phyloP scores from a whole-genome alignment of 139 green algal species.

The Chlamydomonas sp. region DNA sequence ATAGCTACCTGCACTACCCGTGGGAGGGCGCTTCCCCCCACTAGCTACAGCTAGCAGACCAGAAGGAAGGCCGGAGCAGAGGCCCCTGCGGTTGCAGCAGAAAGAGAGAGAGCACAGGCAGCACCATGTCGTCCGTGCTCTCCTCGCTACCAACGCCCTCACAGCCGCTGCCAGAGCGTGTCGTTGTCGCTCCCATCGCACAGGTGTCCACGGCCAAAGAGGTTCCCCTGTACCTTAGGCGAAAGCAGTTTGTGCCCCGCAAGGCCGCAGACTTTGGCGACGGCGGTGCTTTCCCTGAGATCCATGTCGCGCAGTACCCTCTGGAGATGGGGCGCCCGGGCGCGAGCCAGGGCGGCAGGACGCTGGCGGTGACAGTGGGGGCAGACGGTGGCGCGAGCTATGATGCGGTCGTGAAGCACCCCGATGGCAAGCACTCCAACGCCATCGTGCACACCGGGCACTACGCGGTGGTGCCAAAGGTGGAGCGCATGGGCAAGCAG shows the following conservation, averaged over 20 bases:
- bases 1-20: neutral
- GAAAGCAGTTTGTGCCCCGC: slow-evolving; percentile 67
- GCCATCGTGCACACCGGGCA: slow-evolving; percentile 68
- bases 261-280: slow-evolving; percentile 77
- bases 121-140: neutral
- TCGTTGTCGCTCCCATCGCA: neutral
- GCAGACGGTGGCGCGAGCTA: slow-evolving; percentile 75
- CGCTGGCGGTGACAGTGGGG: slow-evolving; percentile 72
- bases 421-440: slow-evolving; percentile 53
- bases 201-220: neutral
- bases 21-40: neutral
- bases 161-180: neutral
- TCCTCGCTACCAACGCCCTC: neutral
- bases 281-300: slow-evolving; percentile 85
- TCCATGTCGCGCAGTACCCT: slow-evolving; percentile 87
- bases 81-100: neutral
- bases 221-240: slow-evolving; percentile 60
- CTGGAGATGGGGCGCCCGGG: slow-evolving; percentile 72
- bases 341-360: slow-evolving; percentile 42
- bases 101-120: neutral
- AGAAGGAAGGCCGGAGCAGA: neutral
- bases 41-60: no score
- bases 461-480: slow-evolving; percentile 79
- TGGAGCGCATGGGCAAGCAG: slow-evolving; percentile 57
- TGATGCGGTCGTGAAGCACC: slow-evolving; percentile 79